Evolutionary conservation across 371 early-diverging fungal species (phyloP).

Genomic region (Parasitella parasitica): DNA sequence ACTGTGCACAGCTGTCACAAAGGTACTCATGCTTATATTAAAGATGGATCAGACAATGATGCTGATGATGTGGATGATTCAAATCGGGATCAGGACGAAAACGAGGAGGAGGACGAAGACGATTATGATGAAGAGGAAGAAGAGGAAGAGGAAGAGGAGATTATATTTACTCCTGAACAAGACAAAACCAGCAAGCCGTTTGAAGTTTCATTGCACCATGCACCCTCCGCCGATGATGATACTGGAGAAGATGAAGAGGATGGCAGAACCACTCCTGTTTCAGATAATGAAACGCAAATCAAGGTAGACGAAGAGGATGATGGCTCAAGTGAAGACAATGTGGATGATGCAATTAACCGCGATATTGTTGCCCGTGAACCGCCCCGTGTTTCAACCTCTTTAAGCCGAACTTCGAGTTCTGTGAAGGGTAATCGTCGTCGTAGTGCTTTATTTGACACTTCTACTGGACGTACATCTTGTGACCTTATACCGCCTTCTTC

Average conservation of each 20-base stretch:
- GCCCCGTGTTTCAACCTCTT: slow-evolving; percentile 33
- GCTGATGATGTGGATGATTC: slow-evolving; percentile 1
- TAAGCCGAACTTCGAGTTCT: slow-evolving; percentile 29
- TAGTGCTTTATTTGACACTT: background rate
- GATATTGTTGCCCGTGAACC: slow-evolving; percentile 34
- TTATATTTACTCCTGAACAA: slow-evolving; percentile 40
- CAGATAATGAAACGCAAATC: slow-evolving; percentile 28
- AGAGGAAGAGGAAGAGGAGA: slow-evolving; percentile 41
- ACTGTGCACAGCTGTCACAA: no score
- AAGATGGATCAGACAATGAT: slow-evolving; percentile 8
- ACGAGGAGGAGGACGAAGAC: slow-evolving; percentile 25
- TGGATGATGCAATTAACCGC: slow-evolving; percentile 39
- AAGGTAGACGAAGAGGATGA: slow-evolving; percentile 30
- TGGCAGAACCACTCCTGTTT: slow-evolving; percentile 24
- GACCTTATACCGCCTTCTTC: background rate
- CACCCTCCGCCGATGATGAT: background rate
- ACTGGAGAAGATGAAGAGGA: slow-evolving; percentile 30
- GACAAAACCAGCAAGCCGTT: slow-evolving; percentile 31
- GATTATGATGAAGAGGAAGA: slow-evolving; percentile 32
- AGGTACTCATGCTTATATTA: background rate
- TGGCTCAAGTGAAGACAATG: slow-evolving; percentile 39
- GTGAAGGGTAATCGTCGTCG: background rate
- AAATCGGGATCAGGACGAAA: slow-evolving; percentile 8
- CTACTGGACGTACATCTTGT: background rate
- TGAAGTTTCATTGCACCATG: slow-evolving; percentile 31